Evolutionary conservation across 805 yeast species (phyloP).

Genomic region (Nakazawaea populi): DNA sequence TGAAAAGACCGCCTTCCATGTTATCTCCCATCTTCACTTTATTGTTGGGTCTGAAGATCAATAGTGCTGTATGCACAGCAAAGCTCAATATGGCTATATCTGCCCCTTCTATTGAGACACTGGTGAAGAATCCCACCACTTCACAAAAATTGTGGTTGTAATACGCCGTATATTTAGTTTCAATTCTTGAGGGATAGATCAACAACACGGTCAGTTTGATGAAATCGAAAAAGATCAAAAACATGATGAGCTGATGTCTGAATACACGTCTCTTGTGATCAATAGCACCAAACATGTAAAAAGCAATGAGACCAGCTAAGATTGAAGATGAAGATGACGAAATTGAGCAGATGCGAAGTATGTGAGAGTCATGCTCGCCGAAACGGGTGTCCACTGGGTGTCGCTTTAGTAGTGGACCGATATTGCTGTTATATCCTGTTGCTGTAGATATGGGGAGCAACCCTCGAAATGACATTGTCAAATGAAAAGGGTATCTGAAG

Average conservation of each 20-base stretch:
- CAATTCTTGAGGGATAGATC: slow-evolving; percentile 60
- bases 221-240: slow-evolving; percentile 67
- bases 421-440: too few relatives aligned
- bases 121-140: slow-evolving; percentile 76
- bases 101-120: slow-evolving; percentile 76
- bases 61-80: slow-evolving; percentile 74
- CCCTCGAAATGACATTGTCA: too few relatives aligned
- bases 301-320: slow-evolving; percentile 48
- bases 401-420: neutral
- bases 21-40: slow-evolving; percentile 24
- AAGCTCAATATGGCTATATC: slow-evolving; percentile 78
- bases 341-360: slow-evolving; percentile 35
- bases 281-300: slow-evolving; percentile 56
- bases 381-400: slow-evolving; percentile 4
- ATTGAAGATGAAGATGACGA: slow-evolving; percentile 45
- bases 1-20: slow-evolving; percentile 71
- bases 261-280: slow-evolving; percentile 60
- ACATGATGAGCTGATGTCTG: slow-evolving; percentile 64
- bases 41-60: slow-evolving; percentile 56
- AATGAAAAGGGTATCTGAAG: too few relatives aligned
- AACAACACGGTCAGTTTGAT: slow-evolving; percentile 65
- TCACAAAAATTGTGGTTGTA: slow-evolving; percentile 48
- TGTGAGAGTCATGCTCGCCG: slow-evolving; percentile 4
- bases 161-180: slow-evolving; percentile 36
- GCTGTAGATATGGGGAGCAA: too few relatives aligned